Evolutionary conservation across 75 land plant genomes (phyloP), one percentile per base, ranked within the genome.

Genomic region (Picea sitchensis): DNA sequence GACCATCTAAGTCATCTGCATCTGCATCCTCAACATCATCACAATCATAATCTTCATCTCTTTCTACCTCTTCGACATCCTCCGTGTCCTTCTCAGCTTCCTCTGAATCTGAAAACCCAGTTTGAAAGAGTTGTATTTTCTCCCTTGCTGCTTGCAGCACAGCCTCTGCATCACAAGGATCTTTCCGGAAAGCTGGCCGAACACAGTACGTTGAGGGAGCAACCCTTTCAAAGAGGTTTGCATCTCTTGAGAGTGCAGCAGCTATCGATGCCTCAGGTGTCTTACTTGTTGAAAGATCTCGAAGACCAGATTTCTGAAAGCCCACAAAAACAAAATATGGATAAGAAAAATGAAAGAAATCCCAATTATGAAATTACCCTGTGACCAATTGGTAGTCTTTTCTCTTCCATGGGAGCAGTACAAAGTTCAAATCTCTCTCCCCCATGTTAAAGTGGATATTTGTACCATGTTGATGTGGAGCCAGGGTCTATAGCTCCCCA

Each of bases 161-260:
- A 30, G 84, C 82, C 26, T 93, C 96, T 41, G 98, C 92, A 88
- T 98, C 99, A 64, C 88, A 91, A 56, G 96, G 93, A 80, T 98
- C 94, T 81, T 93, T 98, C 64, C 98, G 87, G 68, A 79, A 98
- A 58, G 89, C 80, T 62, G 96, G 62, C 14, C 96, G 87, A n/a
- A 98, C 99, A 82, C 93, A 88, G 78, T 98, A 98, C 31, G 98
- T 98, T 30, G 96, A 98, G 76, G 99, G 99, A 47, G 99, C 99
- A 62, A 89, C 87, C 82, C 99, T 81, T 86, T 98, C 99, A 89
- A 98, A 98, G 65, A 98, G 89, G 14, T 82, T 86, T 76, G 93
- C 73, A 82, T 98, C 99, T 58, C 99, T 84, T 11, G 99, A 92
- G 41, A 98, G 78, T 12, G 98, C 99, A 78, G 92, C 99, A 77